Evolutionary conservation across 352 stramenopile species (phyloP), one percentile per base, ranked within the genome.

Genomic region (Phytophthora fragariaefolia): DNA sequence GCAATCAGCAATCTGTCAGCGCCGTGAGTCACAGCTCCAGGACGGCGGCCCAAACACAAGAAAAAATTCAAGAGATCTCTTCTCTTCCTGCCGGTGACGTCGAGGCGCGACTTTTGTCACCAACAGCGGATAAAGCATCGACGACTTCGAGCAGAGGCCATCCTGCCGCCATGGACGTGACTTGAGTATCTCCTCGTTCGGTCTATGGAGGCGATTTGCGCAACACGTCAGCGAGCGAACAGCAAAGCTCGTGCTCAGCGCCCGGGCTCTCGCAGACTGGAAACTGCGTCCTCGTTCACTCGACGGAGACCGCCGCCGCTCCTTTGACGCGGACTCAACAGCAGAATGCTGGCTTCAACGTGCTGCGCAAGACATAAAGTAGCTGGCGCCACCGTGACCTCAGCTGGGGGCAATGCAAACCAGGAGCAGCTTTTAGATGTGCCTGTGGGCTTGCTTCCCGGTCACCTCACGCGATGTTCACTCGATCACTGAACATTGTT

Each of bases 311-410:
- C 28, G 13, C 15, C 34, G 45, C 27, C 40, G 42, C 56, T 49
- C 56, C 43, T 56, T 63, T 63, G 56, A 15, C 49, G 40, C 4
- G 61, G 61, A 69, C 53, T 69, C 61, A 69, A 64, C 61, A 69
- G 24, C 13, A 30, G 53, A 63, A 63, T 63, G 43, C 22, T 34
- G 17, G 32, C 45, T 69, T 63, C 54, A 69, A 58, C 32, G 53
- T 62, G 12, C n/a, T 49, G 38, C 27, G 17, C 36, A 15, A 59
- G 49, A 36, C 10, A 45, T 28, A 43, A 56, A 27, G 49, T 56
- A 56, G 49, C 49, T 56, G 49, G 28, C 12, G 12, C 12, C 28
- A 43, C 18, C 9, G 27, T 28, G 28, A 58, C 22, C 30, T 58
- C 32, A 32, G 50, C 40, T 24, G 40, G 20, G 13, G 9, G 10